Conservation (phyloP, 176 grass and related monocot species). For the Oryza nivara region DNA sequence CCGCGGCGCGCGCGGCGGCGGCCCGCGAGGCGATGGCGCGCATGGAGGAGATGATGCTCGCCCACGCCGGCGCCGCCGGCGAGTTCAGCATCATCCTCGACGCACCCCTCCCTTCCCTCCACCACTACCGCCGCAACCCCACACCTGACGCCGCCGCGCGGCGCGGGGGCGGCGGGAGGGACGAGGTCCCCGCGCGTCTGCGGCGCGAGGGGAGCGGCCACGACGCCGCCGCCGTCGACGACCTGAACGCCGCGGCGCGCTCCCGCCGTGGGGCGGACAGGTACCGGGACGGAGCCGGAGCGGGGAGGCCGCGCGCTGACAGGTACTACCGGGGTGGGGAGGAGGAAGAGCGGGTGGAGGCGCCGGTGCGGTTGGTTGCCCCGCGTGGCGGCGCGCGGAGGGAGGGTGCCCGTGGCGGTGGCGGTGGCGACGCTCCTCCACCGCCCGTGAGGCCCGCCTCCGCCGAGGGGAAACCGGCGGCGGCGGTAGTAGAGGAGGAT, state of each 20-base stretch:
- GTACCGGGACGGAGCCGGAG: no score
- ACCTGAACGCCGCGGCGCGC: not conserved
- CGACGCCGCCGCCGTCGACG: not conserved
- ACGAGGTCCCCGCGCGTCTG: constrained; percentile 32
- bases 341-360: not conserved
- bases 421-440: constrained; percentile 9
- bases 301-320: not conserved
- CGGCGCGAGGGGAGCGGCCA: constrained; percentile 38
- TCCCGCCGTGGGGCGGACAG: not conserved
- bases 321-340: not conserved
- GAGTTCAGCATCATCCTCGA: constrained; percentile 59
- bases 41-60: constrained; percentile 60
- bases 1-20: constrained; percentile 33
- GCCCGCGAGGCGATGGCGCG: constrained; percentile 48
- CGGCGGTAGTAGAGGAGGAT: constrained; percentile 9
- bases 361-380: constrained; percentile 11
- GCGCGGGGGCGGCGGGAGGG: not conserved
- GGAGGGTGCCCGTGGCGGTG: constrained; percentile 1
- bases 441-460: not conserved
- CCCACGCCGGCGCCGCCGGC: constrained; percentile 51
- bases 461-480: not conserved
- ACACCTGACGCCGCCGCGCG: not conserved
- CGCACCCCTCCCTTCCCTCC: constrained; percentile 44
- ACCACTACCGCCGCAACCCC: constrained; percentile 47
- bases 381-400: constrained; percentile 17